Evolutionary conservation across 2,329 filamentous ascomycete species (phyloP).

Genomic region (Aspergillus versicolor): DNA sequence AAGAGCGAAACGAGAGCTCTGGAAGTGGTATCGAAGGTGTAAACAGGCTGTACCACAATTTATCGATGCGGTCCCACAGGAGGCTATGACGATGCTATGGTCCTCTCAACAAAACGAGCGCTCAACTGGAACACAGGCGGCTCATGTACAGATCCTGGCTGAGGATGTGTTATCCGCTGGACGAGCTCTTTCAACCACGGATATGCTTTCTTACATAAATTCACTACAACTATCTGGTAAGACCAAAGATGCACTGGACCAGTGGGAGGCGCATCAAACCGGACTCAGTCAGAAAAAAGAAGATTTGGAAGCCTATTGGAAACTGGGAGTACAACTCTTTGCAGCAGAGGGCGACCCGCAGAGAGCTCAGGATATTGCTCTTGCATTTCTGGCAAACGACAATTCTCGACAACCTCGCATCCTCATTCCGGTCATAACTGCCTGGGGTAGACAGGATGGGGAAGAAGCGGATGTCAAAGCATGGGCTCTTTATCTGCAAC

Average conservation of each 20-base stretch:
- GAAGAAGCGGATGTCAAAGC: slow-evolving; percentile 57
- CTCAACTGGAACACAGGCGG: slow-evolving; percentile 51
- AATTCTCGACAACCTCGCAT: slow-evolving; percentile 46
- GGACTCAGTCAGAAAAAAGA: slow-evolving; percentile 50
- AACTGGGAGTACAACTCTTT: slow-evolving; percentile 52
- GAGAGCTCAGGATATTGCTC: slow-evolving; percentile 50
- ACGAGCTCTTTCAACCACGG: slow-evolving; percentile 53
- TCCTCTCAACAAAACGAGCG: slow-evolving; percentile 49
- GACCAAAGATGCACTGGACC: slow-evolving; percentile 59
- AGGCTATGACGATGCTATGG: slow-evolving; percentile 68
- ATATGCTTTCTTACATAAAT: slow-evolving; percentile 68
- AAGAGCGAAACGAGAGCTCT: slow-evolving; percentile 39
- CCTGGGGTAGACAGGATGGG: slow-evolving; percentile 57
- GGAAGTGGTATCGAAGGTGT: slow-evolving; percentile 53
- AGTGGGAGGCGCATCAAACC: slow-evolving; percentile 61
- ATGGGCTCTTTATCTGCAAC: slow-evolving; percentile 65
- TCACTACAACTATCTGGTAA: slow-evolving; percentile 65
- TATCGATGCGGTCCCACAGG: slow-evolving; percentile 58
- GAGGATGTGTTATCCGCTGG: slow-evolving; percentile 65
- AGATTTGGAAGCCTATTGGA: slow-evolving; percentile 44
- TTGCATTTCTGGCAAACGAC: slow-evolving; percentile 40
- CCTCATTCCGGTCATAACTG: slow-evolving; percentile 66
- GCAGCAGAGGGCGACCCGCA: slow-evolving; percentile 48
- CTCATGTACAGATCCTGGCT: slow-evolving; percentile 61
- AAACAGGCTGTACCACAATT: slow-evolving; percentile 46